A percentile compares a stretch with the other conserved stretches of the same genome.
Conservation (phyloP, 192 early-diverging fungal species). For the Rhizoclosmatium sp. region DNA sequence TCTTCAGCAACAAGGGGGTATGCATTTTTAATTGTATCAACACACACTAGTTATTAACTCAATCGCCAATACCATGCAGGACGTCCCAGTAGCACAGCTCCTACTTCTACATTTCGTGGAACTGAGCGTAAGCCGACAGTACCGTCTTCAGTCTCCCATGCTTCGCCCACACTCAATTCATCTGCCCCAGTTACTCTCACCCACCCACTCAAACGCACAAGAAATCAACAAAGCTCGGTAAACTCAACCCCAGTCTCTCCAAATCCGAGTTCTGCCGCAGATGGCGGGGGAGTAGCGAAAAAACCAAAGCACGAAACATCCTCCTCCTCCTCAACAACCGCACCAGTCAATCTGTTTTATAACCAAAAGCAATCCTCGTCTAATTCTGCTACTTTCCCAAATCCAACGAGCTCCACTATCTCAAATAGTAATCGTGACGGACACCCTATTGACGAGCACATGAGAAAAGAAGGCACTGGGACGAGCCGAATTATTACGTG, state of each 20-base stretch:
- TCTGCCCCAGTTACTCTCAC: too few species aligned
- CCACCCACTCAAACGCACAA: too few species aligned
- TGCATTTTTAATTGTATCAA: background rate
- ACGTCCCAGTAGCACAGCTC: too few species aligned
- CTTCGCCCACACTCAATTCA: too few species aligned
- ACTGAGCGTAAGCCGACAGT: too few species aligned
- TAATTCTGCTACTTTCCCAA: too few species aligned
- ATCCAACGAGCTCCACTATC: background rate
- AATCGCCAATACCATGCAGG: too few species aligned
- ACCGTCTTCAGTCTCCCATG: too few species aligned
- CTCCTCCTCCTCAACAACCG: background rate
- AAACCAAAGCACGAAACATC: background rate
- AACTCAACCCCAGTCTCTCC: background rate
- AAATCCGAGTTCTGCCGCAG: background rate
- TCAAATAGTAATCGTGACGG: too few species aligned
- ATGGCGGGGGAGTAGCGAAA: background rate
- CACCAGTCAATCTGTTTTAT: background rate
- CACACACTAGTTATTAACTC: too few species aligned
- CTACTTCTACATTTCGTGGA: too few species aligned
- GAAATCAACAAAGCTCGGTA: too few species aligned
- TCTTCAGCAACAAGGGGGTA: background rate
- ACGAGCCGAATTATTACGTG: background rate
- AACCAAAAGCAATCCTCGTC: background rate
- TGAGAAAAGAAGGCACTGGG: conserved; percentile 11
- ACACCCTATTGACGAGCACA: background rate